Evolutionary conservation across 106 monocot species (phyloP), one percentile per base, ranked within the genome.

Genomic region (Triglochin maritima): DNA sequence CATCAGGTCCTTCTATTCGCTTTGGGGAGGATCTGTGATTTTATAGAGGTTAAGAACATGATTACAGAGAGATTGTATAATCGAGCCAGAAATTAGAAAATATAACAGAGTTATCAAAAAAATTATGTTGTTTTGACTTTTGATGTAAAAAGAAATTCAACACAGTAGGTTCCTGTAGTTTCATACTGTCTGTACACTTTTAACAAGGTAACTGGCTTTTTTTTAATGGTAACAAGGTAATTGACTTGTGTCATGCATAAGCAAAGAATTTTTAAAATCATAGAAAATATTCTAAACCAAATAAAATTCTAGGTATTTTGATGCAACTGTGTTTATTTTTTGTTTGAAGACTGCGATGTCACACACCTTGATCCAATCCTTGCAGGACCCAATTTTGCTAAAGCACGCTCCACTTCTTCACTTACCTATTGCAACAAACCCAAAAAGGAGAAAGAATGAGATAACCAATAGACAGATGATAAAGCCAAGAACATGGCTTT

Each of bases 331-430:
- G n/a, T 57, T 11, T 41, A 45, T n/a, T 6, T 29, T 29, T 29
- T 29, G 29, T 29, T 29, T 29, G 29, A 29, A 29, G 29, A 29
- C 29, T 29, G 29, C 29, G 29, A 29, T 29, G 29, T 29, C 29
- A 29, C 29, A 29, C 29, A 29, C 79, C 73, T 74, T 73, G 53
- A 67, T 44, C 67, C 68, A 6, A 73, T 44, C 64, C 59, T 73
- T n/a, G 69, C 48, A 52, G 55, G 64, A 46, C 44, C 69, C 46
- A 73, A 16, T 48, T 79, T 79, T 50, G 73, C 56, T 44, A 79
- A 68, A 56, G 73, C 79, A 74, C 73, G 68, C 52, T 78, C 78
- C 60, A 78, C 78, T 68, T 78, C 78, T 57, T 78, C 78, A 68
- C 78, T 78, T 47, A 78, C 78, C 72, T 78, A 57, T 62, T 78